Conservation (phyloP, 1,139 yeast species). For the Wickerhamomyces sp. region DNA sequence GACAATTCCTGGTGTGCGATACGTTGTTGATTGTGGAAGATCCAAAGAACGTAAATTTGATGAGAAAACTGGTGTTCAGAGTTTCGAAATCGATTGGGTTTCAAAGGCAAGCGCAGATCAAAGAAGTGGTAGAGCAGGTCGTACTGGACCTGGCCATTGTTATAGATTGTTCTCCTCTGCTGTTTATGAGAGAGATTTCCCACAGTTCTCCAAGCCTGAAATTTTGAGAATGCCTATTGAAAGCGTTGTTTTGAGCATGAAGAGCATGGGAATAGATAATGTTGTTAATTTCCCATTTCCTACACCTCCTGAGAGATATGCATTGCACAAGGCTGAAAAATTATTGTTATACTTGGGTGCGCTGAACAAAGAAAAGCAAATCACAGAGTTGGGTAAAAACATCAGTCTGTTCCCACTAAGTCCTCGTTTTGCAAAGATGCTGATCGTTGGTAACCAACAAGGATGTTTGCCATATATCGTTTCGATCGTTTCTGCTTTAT, state of each 20-base stretch:
- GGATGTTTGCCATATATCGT: constrained; percentile 82
- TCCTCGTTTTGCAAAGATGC: constrained; percentile 89
- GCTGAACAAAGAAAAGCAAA: constrained; percentile 42
- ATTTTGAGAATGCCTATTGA: constrained; percentile 94
- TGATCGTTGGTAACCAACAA: constrained; percentile 82
- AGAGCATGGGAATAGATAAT: constrained; percentile 92
- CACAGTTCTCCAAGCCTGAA: constrained; percentile 82
- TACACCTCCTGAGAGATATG: constrained; percentile 72
- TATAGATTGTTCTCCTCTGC: constrained; percentile 94
- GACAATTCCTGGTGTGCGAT: constrained; percentile 92
- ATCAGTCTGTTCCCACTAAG: constrained; percentile 92
- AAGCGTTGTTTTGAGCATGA: constrained; percentile 90
- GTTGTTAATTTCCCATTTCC: constrained; percentile 94
- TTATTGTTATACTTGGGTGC: constrained; percentile 78
- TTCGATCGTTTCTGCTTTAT: constrained; percentile 85
- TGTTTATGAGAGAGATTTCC: constrained; percentile 80
- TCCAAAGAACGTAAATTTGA: constrained; percentile 84
- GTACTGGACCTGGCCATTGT: constrained; percentile 99
- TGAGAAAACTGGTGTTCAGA: constrained; percentile 85
- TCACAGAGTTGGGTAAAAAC: constrained; percentile 75
- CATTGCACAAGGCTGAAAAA: constrained; percentile 62
- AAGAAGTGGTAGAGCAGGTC: constrained; percentile 97
- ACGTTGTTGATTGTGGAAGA: constrained; percentile 94
- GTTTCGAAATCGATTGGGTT: constrained; percentile 88
- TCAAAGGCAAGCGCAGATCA: constrained; percentile 96